Evolutionary conservation across 148 eudicot species (phyloP).

Genomic region (Suaeda aralocaspica): DNA sequence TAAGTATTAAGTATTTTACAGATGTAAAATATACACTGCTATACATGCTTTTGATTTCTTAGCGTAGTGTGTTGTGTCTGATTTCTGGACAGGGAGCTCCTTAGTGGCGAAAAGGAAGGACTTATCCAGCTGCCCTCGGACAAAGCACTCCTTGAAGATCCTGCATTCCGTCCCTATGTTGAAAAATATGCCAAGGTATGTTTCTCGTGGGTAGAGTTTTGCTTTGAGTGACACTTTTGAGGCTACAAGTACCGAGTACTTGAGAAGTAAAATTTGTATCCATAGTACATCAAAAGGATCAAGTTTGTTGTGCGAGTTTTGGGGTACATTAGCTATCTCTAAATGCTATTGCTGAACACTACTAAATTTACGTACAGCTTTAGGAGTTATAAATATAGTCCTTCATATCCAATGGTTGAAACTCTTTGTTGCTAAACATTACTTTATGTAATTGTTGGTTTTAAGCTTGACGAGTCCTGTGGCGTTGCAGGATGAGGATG

Average conservation of each 20-base stretch:
- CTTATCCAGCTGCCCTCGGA: constrained; percentile 61
- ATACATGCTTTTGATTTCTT: too few species aligned
- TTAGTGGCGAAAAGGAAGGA: constrained; percentile 63
- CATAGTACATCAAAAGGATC: background rate
- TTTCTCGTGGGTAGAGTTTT: background rate
- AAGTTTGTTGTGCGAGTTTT: background rate
- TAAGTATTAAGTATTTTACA: too few species aligned
- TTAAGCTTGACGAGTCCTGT: background rate
- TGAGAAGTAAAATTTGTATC: too few species aligned
- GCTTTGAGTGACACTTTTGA: background rate
- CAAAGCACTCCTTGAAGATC: constrained; percentile 61
- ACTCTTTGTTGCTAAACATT: too few species aligned
- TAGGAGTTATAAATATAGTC: too few species aligned
- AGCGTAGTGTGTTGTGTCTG: too few species aligned
- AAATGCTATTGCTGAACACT: too few species aligned
- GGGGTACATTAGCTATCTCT: too few species aligned
- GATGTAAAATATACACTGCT: too few species aligned
- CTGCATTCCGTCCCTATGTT: constrained; percentile 55
- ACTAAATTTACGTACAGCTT: too few species aligned
- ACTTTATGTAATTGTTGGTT: background rate
- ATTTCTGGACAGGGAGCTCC: constrained; percentile 40
- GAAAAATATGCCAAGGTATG: constrained; percentile 66
- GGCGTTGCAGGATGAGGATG: constrained; percentile 60
- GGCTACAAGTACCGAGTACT: too few species aligned
- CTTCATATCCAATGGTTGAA: too few species aligned